Base-by-base conservation (phyloP, 1,139 yeast species). In the Scheffersomyces parashehatae region DNA sequence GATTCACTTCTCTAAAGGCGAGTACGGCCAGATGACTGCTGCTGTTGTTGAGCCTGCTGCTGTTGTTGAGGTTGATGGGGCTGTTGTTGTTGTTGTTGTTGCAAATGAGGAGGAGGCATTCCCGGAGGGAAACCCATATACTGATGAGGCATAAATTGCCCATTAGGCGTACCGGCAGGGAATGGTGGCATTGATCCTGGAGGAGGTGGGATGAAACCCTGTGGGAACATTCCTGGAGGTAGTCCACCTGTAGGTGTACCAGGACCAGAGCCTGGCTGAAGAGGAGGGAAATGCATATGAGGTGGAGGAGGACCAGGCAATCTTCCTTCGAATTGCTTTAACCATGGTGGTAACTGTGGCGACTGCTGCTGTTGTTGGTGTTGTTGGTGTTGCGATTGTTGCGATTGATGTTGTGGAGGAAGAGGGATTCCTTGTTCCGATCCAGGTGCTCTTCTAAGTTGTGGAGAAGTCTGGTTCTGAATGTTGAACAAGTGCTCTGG, bases 221-320 rank as follows among this genome's bases (percentile, higher is more conserved):
- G 70, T 10, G 69, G 70, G 34, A 56, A 58, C 65, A 62, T 62
- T 9, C 70, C 70, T 35, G 68, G 70, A 10, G 70, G 68, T 35
- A 56, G 56, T 2, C 47, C 49, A 15, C 35, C 35, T 14, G 24
- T 31, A 13, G 35, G 35, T 10, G 35, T 31, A 8, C 28, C 37
- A 16, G 41, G 41, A 10, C 31, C 37, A 20, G 43, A 39, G 10
- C 30, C 41, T 13, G 41, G 36, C n/a, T 20, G 26, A 20, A 37
- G 14, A 15, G 44, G 41, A 5, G 48, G 29, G 43, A 49, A 38
- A 31, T 45, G 30, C 24, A 15, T 45, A 48, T 13, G 45, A 26
- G 46, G 44, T 8, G 44, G 44, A 8, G 37, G 45, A 12, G 53
- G 50, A 14, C 49, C 51, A 32, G 51, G 48, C 40, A 40, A 33